phyloP scores from a whole-genome alignment of 2,329 filamentous ascomycete species.

The Dothistroma septosporum region DNA sequence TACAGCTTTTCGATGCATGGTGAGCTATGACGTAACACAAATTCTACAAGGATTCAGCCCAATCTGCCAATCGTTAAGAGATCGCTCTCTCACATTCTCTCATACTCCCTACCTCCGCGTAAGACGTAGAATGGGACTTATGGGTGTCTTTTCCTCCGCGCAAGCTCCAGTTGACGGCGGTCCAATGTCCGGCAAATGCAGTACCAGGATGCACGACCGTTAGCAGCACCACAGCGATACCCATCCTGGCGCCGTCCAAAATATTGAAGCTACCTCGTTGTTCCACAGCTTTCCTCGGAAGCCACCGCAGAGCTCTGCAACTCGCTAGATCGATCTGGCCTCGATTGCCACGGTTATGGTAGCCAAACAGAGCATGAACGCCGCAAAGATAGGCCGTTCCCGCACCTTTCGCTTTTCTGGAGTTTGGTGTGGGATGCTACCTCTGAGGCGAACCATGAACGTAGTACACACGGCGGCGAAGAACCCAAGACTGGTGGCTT shows the following conservation, averaged over 20 bases:
- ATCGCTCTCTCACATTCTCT: too few species aligned
- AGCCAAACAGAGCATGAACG: slow-evolving; percentile 52
- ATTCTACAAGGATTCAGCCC: too few species aligned
- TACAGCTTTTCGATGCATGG: too few species aligned
- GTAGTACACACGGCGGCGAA: slow-evolving; percentile 42
- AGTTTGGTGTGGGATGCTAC: slow-evolving; percentile 17
- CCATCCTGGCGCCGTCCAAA: slow-evolving; percentile 54
- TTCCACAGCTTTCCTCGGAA: slow-evolving; percentile 57
- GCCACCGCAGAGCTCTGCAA: slow-evolving; percentile 61
- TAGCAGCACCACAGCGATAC: slow-evolving; percentile 24
- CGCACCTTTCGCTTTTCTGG: slow-evolving; percentile 35
- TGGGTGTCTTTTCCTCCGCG: too few species aligned
- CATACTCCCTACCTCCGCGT: too few species aligned
- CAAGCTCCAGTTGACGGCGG: too few species aligned
- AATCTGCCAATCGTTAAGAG: too few species aligned
- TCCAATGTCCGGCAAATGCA: too few species aligned
- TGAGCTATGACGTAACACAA: too few species aligned
- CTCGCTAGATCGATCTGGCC: slow-evolving; percentile 61
- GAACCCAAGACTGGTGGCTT: slow-evolving; percentile 49
- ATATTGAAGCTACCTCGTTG: slow-evolving; percentile 48
- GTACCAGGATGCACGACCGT: too few species aligned
- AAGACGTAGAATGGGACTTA: too few species aligned
- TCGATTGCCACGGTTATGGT: slow-evolving; percentile 58
- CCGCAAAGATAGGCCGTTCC: slow-evolving; percentile 46
- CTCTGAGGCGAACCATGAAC: slow-evolving; percentile 23